Evolutionary conservation across 805 yeast species (phyloP), one percentile per base, ranked within the genome.

Genomic region (Saturnispora quitensis): DNA sequence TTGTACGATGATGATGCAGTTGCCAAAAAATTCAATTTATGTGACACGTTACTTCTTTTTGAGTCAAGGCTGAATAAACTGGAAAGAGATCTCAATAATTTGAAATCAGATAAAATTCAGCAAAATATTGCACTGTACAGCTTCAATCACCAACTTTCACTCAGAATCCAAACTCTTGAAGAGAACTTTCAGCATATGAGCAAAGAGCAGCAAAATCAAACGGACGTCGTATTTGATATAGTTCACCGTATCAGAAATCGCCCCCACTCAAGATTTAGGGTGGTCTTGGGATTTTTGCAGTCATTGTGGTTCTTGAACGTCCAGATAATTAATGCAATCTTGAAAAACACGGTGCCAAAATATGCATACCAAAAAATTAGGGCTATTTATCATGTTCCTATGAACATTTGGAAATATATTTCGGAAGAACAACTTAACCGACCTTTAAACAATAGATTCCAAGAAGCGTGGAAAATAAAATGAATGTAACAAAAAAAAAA

Each of bases 121-220:
- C 56, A 53, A 40, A 55, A 47, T n/a, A 53, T 55, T 5, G 10
- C 51, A 0, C 43, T 53, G n/a, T 50, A 53, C 31, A 51, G 55
- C 3, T 45, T 49, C 25, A 50, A 51, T 22, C 55, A 55, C 34
- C 47, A 45, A 7, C 27, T 55, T n/a, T 51, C 46, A 22, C 51
- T 50, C 10, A 51, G 52, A 45, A 40, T 55, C 9, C 43, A 51
- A 27, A 49, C 47, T 40, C 27, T 55, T 10, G 58, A 55, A 13
- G 54, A 51, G 31, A 10, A 6, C 4, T 4, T 50, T 13, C 36
- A 43, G 9, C 38, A 50, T 22, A 40, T 34, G n/a, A 47, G 45
- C 2, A 40, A 43, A 31, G 18, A 15, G 4, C 44, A 36, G 6
- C 51, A 51, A 28, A 17, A 13, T 3, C 44, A 53, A 15, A 24